Evolutionary conservation across 257 asterid genomes (phyloP).

Genomic region (Paraleonurus japonicus): DNA sequence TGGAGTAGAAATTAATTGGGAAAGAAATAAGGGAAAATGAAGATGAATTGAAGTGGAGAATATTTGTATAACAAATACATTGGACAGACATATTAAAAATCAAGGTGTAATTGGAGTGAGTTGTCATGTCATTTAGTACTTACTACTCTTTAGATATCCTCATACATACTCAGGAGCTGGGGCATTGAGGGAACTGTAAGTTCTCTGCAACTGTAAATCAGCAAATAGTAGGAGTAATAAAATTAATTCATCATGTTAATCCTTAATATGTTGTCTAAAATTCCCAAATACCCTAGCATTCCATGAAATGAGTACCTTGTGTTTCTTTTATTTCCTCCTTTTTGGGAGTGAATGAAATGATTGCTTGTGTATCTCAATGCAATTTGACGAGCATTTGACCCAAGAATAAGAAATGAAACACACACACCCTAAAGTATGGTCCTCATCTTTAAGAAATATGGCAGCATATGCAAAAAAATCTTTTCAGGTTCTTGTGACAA

Average conservation of each 20-base stretch:
- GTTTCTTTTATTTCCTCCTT: background rate
- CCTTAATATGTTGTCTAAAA: background rate
- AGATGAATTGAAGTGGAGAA: background rate
- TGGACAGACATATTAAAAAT: background rate
- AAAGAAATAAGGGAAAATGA: background rate
- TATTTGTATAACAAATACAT: background rate
- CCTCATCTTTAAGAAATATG: background rate
- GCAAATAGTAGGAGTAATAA: background rate
- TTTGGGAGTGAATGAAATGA: background rate
- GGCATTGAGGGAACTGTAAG: background rate
- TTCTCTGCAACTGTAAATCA: background rate
- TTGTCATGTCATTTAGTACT: background rate
- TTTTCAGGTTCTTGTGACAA: background rate
- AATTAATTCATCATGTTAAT: background rate
- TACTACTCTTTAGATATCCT: background rate
- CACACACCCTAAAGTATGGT: background rate
- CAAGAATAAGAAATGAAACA: background rate
- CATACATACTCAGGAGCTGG: background rate
- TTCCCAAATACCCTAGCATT: background rate
- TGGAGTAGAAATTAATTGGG: background rate
- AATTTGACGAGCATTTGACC: background rate
- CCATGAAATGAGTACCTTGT: background rate
- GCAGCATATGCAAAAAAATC: background rate
- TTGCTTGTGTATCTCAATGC: background rate
- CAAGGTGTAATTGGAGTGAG: constrained; percentile 5